These are phyloP conservation scores for Leccinum subrobustum DNA, from an alignment of 1,284 basidiomycete genomes.

Conservation along the genomic window DNA sequence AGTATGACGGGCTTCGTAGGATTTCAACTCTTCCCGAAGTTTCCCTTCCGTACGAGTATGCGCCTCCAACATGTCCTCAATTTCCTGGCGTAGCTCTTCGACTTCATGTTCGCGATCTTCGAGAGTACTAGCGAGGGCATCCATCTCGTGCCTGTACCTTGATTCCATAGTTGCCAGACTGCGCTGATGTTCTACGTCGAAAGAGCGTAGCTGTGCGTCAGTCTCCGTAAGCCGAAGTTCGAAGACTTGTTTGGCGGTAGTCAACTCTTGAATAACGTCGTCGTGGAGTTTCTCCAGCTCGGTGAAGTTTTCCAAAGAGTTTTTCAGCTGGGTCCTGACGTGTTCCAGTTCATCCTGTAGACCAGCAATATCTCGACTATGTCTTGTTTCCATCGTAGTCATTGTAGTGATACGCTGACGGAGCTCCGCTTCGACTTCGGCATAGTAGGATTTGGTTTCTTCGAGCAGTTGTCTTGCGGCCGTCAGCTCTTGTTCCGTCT, in stretches of 20 bases:
- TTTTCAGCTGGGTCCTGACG: constrained; percentile 16
- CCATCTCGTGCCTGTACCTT: constrained; percentile 16
- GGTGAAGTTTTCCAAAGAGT: constrained; percentile 25
- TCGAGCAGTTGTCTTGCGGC: constrained; percentile 16
- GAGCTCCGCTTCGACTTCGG: constrained; percentile 21
- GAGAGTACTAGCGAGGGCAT: constrained; percentile 21
- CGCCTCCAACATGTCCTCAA: constrained; percentile 39
- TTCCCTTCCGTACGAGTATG: constrained; percentile 23
- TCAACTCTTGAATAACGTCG: constrained; percentile 23
- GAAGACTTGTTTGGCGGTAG: constrained; percentile 18
- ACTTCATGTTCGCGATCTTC: constrained; percentile 29
- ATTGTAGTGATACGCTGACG: constrained; percentile 22
- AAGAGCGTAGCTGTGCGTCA: constrained; percentile 22
- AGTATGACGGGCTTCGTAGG: constrained; percentile 15
- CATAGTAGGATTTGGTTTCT: constrained; percentile 16
- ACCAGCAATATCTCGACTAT: constrained; percentile 13
- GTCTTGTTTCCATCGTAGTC: constrained; percentile 10
- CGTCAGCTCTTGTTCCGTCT: constrained; percentile 22
- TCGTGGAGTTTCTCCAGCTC: constrained; percentile 25
- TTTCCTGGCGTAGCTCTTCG: constrained; percentile 25
- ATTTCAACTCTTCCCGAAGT: constrained; percentile 24
- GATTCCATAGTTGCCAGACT: constrained; percentile 21
- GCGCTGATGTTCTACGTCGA: constrained; percentile 23
- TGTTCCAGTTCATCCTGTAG: constrained; percentile 23
- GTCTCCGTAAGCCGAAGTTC: constrained; percentile 22